phyloP scores from a whole-genome alignment of 2,329 filamentous ascomycete genomes.

The Leptographium wingfieldii region DNA sequence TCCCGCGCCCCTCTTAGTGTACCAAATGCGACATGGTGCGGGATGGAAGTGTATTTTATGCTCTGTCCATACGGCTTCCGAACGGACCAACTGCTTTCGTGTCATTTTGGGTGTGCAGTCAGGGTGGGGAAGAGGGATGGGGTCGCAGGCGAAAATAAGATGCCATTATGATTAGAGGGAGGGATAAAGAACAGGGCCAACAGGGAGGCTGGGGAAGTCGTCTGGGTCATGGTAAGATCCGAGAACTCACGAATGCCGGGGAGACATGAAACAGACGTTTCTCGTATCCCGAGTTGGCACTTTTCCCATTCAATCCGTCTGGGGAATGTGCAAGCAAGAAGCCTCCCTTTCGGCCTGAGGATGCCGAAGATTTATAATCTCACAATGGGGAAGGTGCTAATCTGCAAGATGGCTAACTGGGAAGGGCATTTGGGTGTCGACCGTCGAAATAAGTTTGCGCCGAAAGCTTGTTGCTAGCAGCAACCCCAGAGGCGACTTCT shows the following conservation, averaged over 20 bases:
- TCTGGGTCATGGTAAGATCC: slow-evolving; percentile 5
- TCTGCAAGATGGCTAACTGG: no score
- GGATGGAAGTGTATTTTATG: no score
- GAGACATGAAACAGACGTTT: slow-evolving; percentile 29
- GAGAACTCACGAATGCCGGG: slow-evolving; percentile 12
- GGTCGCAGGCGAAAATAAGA: neutral
- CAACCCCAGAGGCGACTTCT: no score
- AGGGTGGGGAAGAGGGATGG: neutral
- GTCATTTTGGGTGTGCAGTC: no score
- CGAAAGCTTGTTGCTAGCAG: no score
- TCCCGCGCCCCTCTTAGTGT: no score
- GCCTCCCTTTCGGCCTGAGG: neutral
- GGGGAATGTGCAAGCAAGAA: neutral
- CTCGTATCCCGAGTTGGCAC: slow-evolving; percentile 31
- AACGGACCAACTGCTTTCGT: no score
- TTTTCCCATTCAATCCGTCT: neutral
- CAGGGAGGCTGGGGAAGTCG: slow-evolving; percentile 6
- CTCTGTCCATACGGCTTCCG: no score
- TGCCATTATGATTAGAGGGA: neutral
- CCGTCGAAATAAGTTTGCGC: no score
- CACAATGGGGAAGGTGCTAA: no score
- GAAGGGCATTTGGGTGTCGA: no score
- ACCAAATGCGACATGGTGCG: no score
- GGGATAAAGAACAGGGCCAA: neutral
- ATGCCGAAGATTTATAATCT: neutral